These are phyloP conservation scores for Fomitopsis schrenkii DNA, from an alignment of 1,284 basidiomycete species.

Conservation along the genomic window DNA sequence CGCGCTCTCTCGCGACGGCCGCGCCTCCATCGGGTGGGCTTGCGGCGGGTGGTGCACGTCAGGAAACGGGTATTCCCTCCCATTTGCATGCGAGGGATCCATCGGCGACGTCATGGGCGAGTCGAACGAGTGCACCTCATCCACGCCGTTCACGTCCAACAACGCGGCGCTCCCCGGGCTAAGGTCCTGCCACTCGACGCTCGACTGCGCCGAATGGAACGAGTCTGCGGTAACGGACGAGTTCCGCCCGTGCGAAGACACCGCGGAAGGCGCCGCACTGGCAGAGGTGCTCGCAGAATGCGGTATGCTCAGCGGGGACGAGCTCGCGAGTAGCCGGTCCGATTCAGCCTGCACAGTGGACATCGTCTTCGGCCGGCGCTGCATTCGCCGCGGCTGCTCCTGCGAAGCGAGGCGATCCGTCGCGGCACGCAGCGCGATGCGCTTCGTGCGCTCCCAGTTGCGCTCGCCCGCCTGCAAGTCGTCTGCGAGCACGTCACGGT, in stretches of 20 bases:
- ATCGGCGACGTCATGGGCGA: conserved; percentile 29
- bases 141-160: conserved; percentile 11
- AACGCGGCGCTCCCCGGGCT: conserved; percentile 29
- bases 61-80: conserved; percentile 12
- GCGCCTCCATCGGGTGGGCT: conserved; percentile 15
- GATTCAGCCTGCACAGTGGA: conserved; percentile 29
- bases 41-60: conserved; percentile 15
- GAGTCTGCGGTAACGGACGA: conserved; percentile 48
- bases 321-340: conserved; percentile 12
- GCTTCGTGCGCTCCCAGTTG: conserved; percentile 65
- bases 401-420: conserved; percentile 57
- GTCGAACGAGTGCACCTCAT: conserved; percentile 31
- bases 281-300: conserved; percentile 13
- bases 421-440: conserved; percentile 68
- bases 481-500: conserved; percentile 68
- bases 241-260: conserved; percentile 30
- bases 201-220: conserved; percentile 58
- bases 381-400: conserved; percentile 31
- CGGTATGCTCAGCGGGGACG: conserved; percentile 15
- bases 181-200: conserved; percentile 13
- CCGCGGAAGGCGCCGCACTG: conserved; percentile 8
- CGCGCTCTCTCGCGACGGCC: conserved; percentile 22
- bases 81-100: conserved; percentile 7
- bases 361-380: conserved; percentile 21
- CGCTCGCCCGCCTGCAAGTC: conserved; percentile 74